Base-by-base conservation (phyloP, 208 protist species). In the Herpetomonas samuelpessoai region DNA sequence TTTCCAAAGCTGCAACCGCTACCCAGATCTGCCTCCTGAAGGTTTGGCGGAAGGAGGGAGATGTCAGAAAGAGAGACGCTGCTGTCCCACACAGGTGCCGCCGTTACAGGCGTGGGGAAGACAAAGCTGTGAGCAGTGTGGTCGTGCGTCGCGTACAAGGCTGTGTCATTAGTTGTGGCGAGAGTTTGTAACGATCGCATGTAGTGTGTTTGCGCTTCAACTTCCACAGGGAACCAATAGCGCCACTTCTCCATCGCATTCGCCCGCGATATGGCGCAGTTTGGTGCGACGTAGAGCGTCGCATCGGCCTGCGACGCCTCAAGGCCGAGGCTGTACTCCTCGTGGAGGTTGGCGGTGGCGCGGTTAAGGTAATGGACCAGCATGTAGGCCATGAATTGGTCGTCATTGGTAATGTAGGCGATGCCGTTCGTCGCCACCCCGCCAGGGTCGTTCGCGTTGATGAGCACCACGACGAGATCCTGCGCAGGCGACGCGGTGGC, bases 301-400 rank as follows among this genome's bases (percentile, higher is more conserved):
- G 25, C 27, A 25, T 25, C 21, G 26, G 21, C 53, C 22, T 54
- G 1, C 0, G 48, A 22, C 46, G 77, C 70, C 9, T 50, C 29
- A n/a, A 90, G 54, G 31, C 78, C 75, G 29, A 69, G 61, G 49
- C 31, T 74, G 62, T 83, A 91, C 72, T 91, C 84, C 48, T 82
- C 69, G 25, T 61, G 57, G 4, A 91, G 51, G 26, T 49, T 55
- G 0, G 80, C 80, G 29, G 79, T 28, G 30, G 84, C 84, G 41
- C 74, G 76, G 39, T 79, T 86, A 18, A 91, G 62, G 53, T 86
- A 77, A 72, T 86, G 84, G 6, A 91, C 64, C 46, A 71, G 49
- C 56, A 91, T 71, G 30, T 75, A 76, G 14, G 71, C 54, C 70
- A 91, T 74, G 72, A 74, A 88, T 12, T 61, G 39, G 4, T 55